A percentile compares a stretch with the other conserved stretches of the same genome.
These are phyloP conservation scores for Claviceps arundinis DNA, from an alignment of 2,329 filamentous ascomycete genomes.

Conservation along the genomic window DNA sequence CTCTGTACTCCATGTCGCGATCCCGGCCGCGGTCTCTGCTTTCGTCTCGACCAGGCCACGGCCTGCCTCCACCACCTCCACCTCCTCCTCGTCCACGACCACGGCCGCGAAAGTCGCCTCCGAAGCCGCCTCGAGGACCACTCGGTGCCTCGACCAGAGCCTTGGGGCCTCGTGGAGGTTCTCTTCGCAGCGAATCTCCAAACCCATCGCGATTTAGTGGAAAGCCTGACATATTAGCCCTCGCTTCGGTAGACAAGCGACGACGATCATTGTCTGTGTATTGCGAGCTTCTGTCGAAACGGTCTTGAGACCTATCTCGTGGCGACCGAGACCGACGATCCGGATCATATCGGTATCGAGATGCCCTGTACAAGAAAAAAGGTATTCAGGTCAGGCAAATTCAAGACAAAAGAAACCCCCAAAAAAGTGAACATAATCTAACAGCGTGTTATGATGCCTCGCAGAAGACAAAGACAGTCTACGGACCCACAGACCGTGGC, in stretches of 20 bases:
- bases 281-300: slow-evolving; percentile 42
- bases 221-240: slow-evolving; percentile 46
- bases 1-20: slow-evolving; percentile 5
- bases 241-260: slow-evolving; percentile 47
- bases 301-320: slow-evolving; percentile 56
- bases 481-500: not conserved
- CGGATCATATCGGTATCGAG: slow-evolving; percentile 49
- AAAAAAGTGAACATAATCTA: not conserved
- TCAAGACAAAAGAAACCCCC: not conserved
- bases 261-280: slow-evolving; percentile 55
- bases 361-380: slow-evolving; percentile 26
- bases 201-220: slow-evolving; percentile 45
- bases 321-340: slow-evolving; percentile 51
- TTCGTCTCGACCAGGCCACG: slow-evolving; percentile 45
- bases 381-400: not conserved
- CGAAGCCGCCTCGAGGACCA: slow-evolving; percentile 54
- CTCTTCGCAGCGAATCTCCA: slow-evolving; percentile 43
- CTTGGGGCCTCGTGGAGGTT: slow-evolving; percentile 72
- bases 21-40: slow-evolving; percentile 38
- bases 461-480: not conserved
- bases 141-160: slow-evolving; percentile 59
- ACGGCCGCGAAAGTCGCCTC: slow-evolving; percentile 46
- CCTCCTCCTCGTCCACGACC: slow-evolving; percentile 27
- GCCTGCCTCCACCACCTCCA: slow-evolving; percentile 45
- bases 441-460: not conserved